Base-by-base conservation (phyloP, 2,329 filamentous ascomycete species). In the Colletotrichum theobromicola region DNA sequence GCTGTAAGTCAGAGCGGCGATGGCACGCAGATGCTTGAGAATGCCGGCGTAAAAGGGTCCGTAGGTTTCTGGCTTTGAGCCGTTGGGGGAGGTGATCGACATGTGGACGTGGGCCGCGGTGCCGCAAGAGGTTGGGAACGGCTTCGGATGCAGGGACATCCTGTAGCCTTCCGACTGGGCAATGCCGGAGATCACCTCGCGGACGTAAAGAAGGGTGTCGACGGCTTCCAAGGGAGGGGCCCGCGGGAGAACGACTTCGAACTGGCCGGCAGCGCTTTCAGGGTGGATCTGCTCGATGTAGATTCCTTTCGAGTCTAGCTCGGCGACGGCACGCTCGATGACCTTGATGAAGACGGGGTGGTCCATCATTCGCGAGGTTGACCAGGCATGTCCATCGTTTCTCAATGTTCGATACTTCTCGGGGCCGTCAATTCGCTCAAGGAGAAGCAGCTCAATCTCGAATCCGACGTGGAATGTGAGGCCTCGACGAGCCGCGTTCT, bases 401-500 rank as follows among this genome's bases (percentile, higher is more conserved):
- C 88, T 81, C 1, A 93, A 86, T 1, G 83, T 79, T 9, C 84
- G 82, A 53, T 84, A 85, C n/a, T 81, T 79, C 5, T 83, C 81
- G 12, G 80, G 77, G 1, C 77, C 77, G 18, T 82, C 76, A 30
- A 82, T 78, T 24, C 88, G 87, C 53, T 88, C 87, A 77, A 96
- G 85, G 76, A 97, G 92, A 2, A 94, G 88, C 12, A 97, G 90
- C 82, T 97, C 95, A 53, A 97, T 91, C 82, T 98, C 95, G 77
- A 97, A 97, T 0, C 95, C 95, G 18, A 95, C 83, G 0, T 93
- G 86, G 62, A 95, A 91, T 4, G 87, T 83, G 4, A 95, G 85
- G 2, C 87, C 86, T 46, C 90, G 85, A 3, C 83, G 78, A 13
- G 87, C 84, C 0, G 93, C 89, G 7, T 84, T 83, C 0, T 88